Percentiles rank a stretch among this genome's conserved stretches.
These are phyloP conservation scores for Williopsis jadinii DNA, from an alignment of 1,139 yeast genomes.

Conservation along the genomic window DNA sequence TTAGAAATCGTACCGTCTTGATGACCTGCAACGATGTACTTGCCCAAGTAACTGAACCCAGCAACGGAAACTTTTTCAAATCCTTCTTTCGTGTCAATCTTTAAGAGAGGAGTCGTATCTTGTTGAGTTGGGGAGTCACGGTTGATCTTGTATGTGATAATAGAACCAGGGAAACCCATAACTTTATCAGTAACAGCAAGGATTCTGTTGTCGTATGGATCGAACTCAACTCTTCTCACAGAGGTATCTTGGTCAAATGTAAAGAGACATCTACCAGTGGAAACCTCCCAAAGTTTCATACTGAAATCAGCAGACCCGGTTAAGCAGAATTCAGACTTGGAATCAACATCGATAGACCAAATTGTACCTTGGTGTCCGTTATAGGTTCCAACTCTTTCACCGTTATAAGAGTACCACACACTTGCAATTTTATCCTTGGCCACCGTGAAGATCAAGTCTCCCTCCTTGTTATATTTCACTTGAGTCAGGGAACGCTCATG, in stretches of 20 bases:
- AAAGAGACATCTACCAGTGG: constrained; percentile 68
- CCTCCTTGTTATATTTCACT: constrained; percentile 90
- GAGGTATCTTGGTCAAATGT: constrained; percentile 80
- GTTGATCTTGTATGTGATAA: constrained; percentile 60
- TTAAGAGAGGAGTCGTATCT: constrained; percentile 48
- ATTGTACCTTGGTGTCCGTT: constrained; percentile 90
- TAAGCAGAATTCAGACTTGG: constrained; percentile 56
- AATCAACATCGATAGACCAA: constrained; percentile 89
- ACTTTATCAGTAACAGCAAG: constrained; percentile 86
- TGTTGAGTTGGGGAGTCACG: constrained; percentile 33
- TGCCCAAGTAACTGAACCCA: constrained; percentile 76
- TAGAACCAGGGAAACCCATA: constrained; percentile 83
- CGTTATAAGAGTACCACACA: constrained; percentile 92
- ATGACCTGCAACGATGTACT: constrained; percentile 79
- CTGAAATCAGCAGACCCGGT: constrained; percentile 93
- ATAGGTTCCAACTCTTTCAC: constrained; percentile 94
- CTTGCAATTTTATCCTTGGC: constrained; percentile 89
- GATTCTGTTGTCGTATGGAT: constrained; percentile 63
- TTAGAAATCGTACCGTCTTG: constrained; percentile 80
- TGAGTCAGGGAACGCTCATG: constrained; percentile 87
- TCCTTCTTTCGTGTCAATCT: constrained; percentile 56
- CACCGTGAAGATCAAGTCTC: constrained; percentile 87
- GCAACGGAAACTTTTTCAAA: constrained; percentile 72
- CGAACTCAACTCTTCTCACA: constrained; percentile 83
- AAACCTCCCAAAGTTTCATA: constrained; percentile 78